Percentiles rank a stretch among this genome's conserved stretches.
phyloP scores from a whole-genome alignment of 306 rosid genomes.

The Notholithocarpus densiflorus region DNA sequence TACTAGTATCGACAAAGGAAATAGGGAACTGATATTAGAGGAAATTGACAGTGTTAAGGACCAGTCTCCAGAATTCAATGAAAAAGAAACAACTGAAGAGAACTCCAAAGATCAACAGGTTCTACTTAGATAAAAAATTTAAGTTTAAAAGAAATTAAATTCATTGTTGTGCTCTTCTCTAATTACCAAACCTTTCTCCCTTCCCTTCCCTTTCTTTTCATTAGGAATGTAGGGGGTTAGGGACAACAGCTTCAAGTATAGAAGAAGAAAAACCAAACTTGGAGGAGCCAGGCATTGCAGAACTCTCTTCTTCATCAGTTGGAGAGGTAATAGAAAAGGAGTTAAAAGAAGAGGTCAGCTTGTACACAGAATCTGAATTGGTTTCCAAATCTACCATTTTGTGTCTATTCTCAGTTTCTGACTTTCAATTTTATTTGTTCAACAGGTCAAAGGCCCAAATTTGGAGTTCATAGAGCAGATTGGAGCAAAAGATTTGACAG shows the following conservation, averaged over 20 bases:
- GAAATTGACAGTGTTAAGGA: constrained; percentile 11
- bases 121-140: background rate
- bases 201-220: background rate
- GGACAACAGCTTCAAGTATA: constrained; percentile 10
- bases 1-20: constrained; percentile 8
- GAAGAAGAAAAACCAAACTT: background rate
- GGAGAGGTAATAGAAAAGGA: background rate
- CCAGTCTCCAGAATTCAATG: constrained; percentile 4
- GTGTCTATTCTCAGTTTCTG: background rate
- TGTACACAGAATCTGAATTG: background rate
- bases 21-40: background rate
- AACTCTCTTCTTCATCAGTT: constrained; percentile 10
- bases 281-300: constrained; percentile 16
- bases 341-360: constrained; percentile 26
- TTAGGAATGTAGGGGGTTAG: constrained; percentile 12
- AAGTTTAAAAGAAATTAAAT: background rate
- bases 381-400: background rate
- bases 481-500: constrained; percentile 9
- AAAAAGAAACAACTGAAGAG: background rate
- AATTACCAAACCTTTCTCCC: background rate
- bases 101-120: constrained; percentile 24
- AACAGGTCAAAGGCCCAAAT: constrained; percentile 21
- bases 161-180: background rate
- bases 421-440: background rate
- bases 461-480: constrained; percentile 19